Percentiles rank a stretch among this genome's conserved stretches.
phyloP scores from a whole-genome alignment of 2,329 filamentous ascomycete genomes.

The Colletotrichum liaoningense region DNA sequence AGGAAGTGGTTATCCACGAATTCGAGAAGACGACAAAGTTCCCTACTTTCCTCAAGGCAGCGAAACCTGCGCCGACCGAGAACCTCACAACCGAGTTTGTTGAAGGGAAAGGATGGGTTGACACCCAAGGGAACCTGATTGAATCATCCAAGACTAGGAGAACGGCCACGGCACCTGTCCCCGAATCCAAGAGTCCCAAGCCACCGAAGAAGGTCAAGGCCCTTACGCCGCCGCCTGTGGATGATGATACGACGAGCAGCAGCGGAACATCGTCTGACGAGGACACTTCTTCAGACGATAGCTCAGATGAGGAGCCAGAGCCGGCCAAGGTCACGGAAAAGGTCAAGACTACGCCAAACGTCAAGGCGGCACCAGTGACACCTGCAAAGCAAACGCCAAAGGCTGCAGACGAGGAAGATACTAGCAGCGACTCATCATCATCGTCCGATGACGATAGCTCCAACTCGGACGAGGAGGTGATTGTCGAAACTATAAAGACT shows the following conservation, averaged over 20 bases:
- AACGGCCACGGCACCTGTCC: conserved; percentile 36
- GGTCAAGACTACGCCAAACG: conserved; percentile 15
- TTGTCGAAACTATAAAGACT: conserved; percentile 33
- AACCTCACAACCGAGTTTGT: conserved; percentile 72
- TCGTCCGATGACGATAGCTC: conserved; percentile 36
- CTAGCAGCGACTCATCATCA: conserved; percentile 39
- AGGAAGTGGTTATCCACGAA: conserved; percentile 82
- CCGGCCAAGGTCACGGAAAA: conserved; percentile 5
- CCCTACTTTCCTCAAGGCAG: conserved; percentile 81
- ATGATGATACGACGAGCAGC: conserved; percentile 52
- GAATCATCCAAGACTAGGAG: conserved; percentile 64
- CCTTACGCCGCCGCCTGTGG: conserved; percentile 21
- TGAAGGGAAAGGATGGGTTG: conserved; percentile 90
- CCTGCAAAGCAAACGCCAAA: conserved; percentile 31
- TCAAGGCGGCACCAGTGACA: conserved; percentile 8
- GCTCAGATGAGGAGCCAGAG: conserved; percentile 43
- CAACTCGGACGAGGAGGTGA: conserved; percentile 39
- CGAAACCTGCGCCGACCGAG: conserved; percentile 52
- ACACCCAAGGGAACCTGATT: conserved; percentile 80
- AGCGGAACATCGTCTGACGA: conserved; percentile 50
- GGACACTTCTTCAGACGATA: conserved; percentile 45
- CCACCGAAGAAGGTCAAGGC: conserved; percentile 38
- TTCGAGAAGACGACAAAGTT: conserved; percentile 88
- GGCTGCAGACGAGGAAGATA: conserved; percentile 39
- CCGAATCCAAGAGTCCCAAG: conserved; percentile 39